These are phyloP conservation scores for Haemoproteus tartakovskyi DNA, from an alignment of 169 alveolate species.

Conservation along the genomic window DNA sequence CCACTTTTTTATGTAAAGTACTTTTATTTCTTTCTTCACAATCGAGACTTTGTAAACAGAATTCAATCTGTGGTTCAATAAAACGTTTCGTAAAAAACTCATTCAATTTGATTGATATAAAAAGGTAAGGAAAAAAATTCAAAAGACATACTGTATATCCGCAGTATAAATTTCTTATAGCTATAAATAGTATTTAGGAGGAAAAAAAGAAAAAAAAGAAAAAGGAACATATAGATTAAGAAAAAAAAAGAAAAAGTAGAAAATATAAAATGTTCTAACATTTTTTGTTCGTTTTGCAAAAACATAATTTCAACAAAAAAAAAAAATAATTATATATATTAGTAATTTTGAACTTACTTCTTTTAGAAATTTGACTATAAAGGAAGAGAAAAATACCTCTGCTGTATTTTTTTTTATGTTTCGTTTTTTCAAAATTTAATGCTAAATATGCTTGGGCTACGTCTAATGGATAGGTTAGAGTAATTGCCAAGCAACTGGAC, in stretches of 20 bases:
- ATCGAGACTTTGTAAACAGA: not conserved
- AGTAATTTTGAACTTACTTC: too few relatives aligned
- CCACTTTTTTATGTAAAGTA: not conserved
- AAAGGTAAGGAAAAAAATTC: conserved; percentile 37
- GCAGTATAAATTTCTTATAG: conserved; percentile 16
- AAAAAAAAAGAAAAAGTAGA: too few relatives aligned
- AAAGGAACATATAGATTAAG: too few relatives aligned
- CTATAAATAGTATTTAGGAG: conserved; percentile 1
- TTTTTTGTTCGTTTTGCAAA: too few relatives aligned
- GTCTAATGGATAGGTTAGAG: conserved; percentile 37
- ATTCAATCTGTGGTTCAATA: conserved; percentile 16
- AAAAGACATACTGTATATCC: conserved; percentile 55
- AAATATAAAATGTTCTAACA: too few relatives aligned
- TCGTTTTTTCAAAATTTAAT: conserved; percentile 32
- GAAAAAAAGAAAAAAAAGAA: not conserved
- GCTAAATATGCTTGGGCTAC: conserved; percentile 22
- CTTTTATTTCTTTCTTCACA: not conserved
- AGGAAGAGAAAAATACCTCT: conserved; percentile 27
- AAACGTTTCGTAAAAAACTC: conserved; percentile 49
- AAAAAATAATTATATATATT: too few relatives aligned
- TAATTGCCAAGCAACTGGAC: conserved; percentile 42
- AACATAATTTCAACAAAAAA: too few relatives aligned
- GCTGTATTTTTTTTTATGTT: conserved; percentile 8
- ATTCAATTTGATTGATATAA: conserved; percentile 40
- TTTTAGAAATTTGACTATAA: conserved; percentile 22